phyloP scores from a whole-genome alignment of 306 rosid genomes.

The Boehmeria nivea region DNA sequence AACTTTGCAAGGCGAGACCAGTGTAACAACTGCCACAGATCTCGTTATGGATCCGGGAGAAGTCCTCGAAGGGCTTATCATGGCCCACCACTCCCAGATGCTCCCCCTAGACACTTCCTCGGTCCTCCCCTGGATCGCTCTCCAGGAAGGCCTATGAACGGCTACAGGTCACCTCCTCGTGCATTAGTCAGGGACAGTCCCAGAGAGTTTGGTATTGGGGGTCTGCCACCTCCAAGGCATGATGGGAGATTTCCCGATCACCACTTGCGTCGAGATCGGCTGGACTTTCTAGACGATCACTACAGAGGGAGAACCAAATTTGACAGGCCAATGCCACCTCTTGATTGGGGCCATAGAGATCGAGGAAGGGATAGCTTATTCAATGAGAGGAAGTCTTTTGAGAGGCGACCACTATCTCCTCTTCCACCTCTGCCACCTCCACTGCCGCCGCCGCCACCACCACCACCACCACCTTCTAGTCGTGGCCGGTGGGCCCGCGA shows the following conservation, averaged over 20 bases:
- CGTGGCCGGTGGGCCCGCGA: constrained; percentile 62
- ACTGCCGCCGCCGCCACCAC: no score
- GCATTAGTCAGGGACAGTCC: constrained; percentile 70
- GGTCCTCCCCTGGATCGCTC: constrained; percentile 71
- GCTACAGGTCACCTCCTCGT: constrained; percentile 81
- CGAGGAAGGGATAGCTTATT: constrained; percentile 63
- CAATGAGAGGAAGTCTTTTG: constrained; percentile 60
- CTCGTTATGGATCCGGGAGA: constrained; percentile 52
- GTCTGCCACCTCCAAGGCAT: constrained; percentile 61
- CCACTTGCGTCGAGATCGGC: constrained; percentile 35
- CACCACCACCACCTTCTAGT: constrained; percentile 36
- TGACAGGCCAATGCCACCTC: no score
- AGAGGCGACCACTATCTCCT: constrained; percentile 72
- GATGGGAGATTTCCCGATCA: constrained; percentile 68
- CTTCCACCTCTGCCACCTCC: no score
- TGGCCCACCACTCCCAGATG: constrained; percentile 51
- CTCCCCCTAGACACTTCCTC: constrained; percentile 65
- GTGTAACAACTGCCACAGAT: constrained; percentile 79
- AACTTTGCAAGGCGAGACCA: constrained; percentile 90
- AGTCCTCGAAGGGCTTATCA: constrained; percentile 80
- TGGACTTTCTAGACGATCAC: no score
- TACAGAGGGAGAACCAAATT: no score
- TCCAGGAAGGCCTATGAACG: constrained; percentile 62
- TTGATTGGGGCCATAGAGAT: constrained; percentile 68
- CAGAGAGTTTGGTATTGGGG: constrained; percentile 62